A percentile compares a stretch with the other conserved stretches of the same genome.
phyloP scores from a whole-genome alignment of 78 protist species.

The Dictyostelium brefeldianum region DNA sequence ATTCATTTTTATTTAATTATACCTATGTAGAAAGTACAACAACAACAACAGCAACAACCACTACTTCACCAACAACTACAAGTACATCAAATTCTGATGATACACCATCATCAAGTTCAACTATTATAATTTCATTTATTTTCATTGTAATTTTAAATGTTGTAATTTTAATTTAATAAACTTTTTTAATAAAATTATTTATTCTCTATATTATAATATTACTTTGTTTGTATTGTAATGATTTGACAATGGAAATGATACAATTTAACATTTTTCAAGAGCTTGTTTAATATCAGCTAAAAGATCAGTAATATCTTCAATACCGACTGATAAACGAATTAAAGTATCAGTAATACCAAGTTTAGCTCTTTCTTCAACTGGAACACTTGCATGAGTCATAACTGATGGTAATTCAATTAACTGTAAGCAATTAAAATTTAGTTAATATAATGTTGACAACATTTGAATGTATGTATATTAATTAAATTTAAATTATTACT shows the following conservation, averaged over 20 bases:
- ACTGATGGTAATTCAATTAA: slow-evolving; percentile 54
- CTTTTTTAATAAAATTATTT: no score
- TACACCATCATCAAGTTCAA: no score
- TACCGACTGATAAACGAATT: slow-evolving; percentile 86
- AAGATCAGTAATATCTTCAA: slow-evolving; percentile 86
- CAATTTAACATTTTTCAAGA: slow-evolving; percentile 66
- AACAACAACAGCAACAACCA: no score
- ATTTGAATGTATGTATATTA: not conserved
- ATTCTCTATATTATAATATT: no score
- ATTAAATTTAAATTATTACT: slow-evolving; percentile 16
- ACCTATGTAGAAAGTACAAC: not conserved
- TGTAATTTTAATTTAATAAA: no score
- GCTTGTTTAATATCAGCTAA: slow-evolving; percentile 80
- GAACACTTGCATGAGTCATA: slow-evolving; percentile 94
- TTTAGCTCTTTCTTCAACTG: slow-evolving; percentile 83
- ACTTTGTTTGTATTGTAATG: no score
- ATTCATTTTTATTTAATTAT: not conserved
- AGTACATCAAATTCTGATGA: no score
- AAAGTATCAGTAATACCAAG: slow-evolving; percentile 85
- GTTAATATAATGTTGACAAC: not conserved
- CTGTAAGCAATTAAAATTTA: not conserved
- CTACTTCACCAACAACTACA: no score
- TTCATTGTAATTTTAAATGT: no score
- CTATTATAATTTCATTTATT: no score
- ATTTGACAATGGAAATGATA: no score